Percentiles rank a stretch among this genome's conserved stretches.
Evolutionary conservation across 1,139 yeast genomes (phyloP).

Genomic region (Blastobotrys proliferans): DNA sequence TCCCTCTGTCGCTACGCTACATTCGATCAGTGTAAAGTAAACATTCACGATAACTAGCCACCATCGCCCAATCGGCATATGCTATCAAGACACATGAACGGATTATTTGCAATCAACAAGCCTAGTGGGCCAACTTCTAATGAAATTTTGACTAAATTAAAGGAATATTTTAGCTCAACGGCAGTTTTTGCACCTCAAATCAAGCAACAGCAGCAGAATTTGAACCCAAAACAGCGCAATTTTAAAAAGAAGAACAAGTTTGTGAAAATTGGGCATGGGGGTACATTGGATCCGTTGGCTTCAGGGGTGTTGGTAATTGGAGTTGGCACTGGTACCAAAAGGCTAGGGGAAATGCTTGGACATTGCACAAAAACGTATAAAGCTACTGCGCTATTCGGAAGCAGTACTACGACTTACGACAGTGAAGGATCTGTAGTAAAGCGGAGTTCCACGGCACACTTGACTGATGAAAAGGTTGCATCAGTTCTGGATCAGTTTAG

Average conservation of each 20-base stretch:
- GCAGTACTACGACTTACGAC: slow-evolving; percentile 91
- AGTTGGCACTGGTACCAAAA: slow-evolving; percentile 84
- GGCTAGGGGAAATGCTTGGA: slow-evolving; percentile 65
- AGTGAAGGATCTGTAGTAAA: slow-evolving; percentile 78
- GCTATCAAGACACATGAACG: slow-evolving; percentile 33
- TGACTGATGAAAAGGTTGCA: slow-evolving; percentile 52
- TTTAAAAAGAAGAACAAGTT: slow-evolving; percentile 48
- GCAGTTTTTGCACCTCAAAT: slow-evolving; percentile 55
- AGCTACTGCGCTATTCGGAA: slow-evolving; percentile 81
- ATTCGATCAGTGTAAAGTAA: no score
- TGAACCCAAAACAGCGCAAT: slow-evolving; percentile 48
- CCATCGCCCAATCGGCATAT: not conserved
- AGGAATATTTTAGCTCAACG: slow-evolving; percentile 58
- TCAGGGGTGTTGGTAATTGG: slow-evolving; percentile 92
- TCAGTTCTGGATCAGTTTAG: slow-evolving; percentile 56
- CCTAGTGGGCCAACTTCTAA: slow-evolving; percentile 85
- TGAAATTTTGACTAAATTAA: slow-evolving; percentile 62
- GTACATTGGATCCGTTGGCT: slow-evolving; percentile 93
- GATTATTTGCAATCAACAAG: slow-evolving; percentile 89
- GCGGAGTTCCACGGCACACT: slow-evolving; percentile 52
- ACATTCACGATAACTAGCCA: not conserved
- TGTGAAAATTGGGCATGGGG: slow-evolving; percentile 96
- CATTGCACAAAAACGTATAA: slow-evolving; percentile 66
- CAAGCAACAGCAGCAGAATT: slow-evolving; percentile 39
- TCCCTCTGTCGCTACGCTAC: no score